These are phyloP conservation scores for Lunularia cruciata DNA, from an alignment of 225 moss, liverwort and hornwort genomes.

Conservation along the genomic window DNA sequence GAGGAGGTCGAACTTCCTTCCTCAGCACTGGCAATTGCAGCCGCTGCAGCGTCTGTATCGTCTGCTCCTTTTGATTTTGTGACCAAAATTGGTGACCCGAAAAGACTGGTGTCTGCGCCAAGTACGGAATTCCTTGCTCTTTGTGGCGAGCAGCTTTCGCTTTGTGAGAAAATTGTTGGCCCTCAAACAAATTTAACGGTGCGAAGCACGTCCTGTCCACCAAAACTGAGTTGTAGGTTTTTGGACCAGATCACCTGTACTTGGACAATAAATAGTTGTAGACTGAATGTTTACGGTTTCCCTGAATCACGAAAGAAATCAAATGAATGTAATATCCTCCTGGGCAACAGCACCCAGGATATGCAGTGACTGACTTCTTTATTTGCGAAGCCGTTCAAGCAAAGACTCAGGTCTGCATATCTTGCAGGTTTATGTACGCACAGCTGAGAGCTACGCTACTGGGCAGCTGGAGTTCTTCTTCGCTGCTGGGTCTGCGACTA, in stretches of 20 bases:
- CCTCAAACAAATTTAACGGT: constrained; percentile 70
- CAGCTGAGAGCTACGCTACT: constrained; percentile 85
- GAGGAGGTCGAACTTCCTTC: constrained; percentile 55
- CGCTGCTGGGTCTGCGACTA: constrained; percentile 60
- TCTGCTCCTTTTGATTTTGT: constrained; percentile 42
- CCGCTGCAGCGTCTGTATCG: constrained; percentile 63
- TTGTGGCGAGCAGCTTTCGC: constrained; percentile 76
- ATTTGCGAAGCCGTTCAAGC: no score
- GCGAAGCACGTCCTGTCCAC: background rate
- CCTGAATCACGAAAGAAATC: no score
- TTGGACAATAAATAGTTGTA: no score
- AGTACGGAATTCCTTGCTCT: constrained; percentile 81
- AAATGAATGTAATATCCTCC: no score
- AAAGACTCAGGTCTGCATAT: background rate
- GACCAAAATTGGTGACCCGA: constrained; percentile 57
- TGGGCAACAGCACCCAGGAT: no score
- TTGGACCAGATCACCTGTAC: background rate
- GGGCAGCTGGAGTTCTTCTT: constrained; percentile 86
- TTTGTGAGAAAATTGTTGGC: constrained; percentile 75
- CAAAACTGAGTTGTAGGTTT: background rate
- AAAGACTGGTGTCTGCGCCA: constrained; percentile 46
- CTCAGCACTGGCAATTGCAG: constrained; percentile 76
- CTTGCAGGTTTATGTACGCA: constrained; percentile 76
- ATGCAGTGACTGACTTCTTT: no score
- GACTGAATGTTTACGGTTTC: no score